Conservation (phyloP, 805 yeast genomes). For the Metschnikowia henanensis region DNA sequence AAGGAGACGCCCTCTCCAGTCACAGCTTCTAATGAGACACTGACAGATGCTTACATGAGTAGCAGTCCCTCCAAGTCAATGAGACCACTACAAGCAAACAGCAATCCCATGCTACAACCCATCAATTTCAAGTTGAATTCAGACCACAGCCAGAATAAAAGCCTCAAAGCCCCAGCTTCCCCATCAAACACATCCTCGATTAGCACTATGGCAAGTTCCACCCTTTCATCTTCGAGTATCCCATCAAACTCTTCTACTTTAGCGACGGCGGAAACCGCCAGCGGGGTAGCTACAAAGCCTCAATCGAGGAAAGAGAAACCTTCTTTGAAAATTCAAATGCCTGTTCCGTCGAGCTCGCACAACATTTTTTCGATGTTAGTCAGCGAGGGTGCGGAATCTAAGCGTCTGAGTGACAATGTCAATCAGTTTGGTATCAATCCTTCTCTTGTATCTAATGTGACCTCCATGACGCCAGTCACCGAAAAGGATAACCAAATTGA, state of each 20-base stretch:
- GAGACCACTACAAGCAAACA: conserved; percentile 50
- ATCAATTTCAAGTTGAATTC: conserved; percentile 44
- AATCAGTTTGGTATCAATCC: conserved; percentile 71
- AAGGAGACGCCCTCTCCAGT: conserved; percentile 36
- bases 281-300: neutral
- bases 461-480: conserved; percentile 81
- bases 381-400: conserved; percentile 24
- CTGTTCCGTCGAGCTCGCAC: conserved; percentile 53
- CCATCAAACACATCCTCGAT: neutral
- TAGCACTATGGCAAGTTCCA: neutral
- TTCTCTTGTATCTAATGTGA: conserved; percentile 46
- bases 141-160: conserved; percentile 4
- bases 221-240: neutral
- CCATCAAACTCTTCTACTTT: conserved; percentile 1
- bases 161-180: neutral
- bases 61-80: conserved; percentile 43
- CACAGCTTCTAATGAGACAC: conserved; percentile 1
- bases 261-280: neutral
- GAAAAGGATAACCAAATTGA: conserved; percentile 45
- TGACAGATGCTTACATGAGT: conserved; percentile 20
- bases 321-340: conserved; percentile 70
- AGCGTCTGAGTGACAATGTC: conserved; percentile 39
- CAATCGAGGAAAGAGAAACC: conserved; percentile 46
- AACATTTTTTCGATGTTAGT: conserved; percentile 39
- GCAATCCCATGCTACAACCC: conserved; percentile 54